Evolutionary conservation across 805 yeast genomes (phyloP).

Genomic region (Metschnikowia lochheadii): DNA sequence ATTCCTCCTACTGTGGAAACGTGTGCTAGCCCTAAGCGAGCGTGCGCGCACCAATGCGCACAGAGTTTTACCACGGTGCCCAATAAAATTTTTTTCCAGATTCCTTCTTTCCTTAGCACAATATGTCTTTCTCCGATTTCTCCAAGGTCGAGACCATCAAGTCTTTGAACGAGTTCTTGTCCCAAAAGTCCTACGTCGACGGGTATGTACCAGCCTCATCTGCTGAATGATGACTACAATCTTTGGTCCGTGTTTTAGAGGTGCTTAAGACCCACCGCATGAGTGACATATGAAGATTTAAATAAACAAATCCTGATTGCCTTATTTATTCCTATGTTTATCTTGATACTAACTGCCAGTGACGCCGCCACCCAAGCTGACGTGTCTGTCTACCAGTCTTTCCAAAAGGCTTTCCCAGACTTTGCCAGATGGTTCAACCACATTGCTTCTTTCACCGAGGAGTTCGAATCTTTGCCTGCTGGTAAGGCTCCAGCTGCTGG

Average conservation of each 20-base stretch:
- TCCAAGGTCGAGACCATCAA: conserved; percentile 61
- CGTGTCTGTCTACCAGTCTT: conserved; percentile 90
- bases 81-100: conserved; percentile 11
- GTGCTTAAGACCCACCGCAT: conserved; percentile 93
- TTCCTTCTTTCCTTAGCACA: conserved; percentile 10
- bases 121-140: conserved; percentile 79
- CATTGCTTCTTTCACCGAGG: conserved; percentile 88
- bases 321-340: neutral
- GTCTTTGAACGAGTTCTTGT: conserved; percentile 79
- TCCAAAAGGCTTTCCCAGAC: conserved; percentile 86
- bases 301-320: conserved; percentile 22
- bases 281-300: conserved; percentile 63
- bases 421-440: conserved; percentile 99
- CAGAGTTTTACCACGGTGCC: neutral
- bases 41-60: conserved; percentile 15
- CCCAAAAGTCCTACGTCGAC: conserved; percentile 90
- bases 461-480: conserved; percentile 78
- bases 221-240: conserved; percentile 58
- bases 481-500: conserved; percentile 57
- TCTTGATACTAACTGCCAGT: conserved; percentile 42
- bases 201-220: conserved; percentile 62
- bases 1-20: neutral
- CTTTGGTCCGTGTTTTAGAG: conserved; percentile 97
- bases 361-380: conserved; percentile 93
- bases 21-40: conserved; percentile 4